Evolutionary conservation across 1,284 basidiomycete genomes (phyloP), one percentile per base, ranked within the genome.

Genomic region (Porphyrellus sp.): DNA sequence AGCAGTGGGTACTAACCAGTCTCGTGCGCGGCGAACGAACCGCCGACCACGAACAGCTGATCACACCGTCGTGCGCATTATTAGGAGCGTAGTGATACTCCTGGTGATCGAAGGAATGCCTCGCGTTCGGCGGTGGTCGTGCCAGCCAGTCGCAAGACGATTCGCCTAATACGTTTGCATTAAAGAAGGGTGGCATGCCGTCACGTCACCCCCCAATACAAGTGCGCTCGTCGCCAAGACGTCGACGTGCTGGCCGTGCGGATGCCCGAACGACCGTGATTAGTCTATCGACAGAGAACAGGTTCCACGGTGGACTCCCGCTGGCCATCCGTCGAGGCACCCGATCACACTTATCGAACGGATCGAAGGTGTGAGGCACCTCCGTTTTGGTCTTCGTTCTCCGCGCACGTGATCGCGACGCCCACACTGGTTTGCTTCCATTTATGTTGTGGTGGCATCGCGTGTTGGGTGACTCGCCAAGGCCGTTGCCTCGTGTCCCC

Each of bases 401-500:
- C 21, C 23, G 37, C 15, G 21, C 60, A 62, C 63, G 60, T 65
- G 63, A 61, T 30, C 4, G 23, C 31, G 49, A 41, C 49, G 58
- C 42, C 27, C 48, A 51, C 28, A 42, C 45, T 41, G 28, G 41
- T 30, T 23, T 25, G 15, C 18, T 24, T 3, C 45, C 44, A 33
- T 52, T 51, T 52, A 47, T 51, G 30, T 51, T 31, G 30, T 23
- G 9, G 28, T 21, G n/a, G n/a, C 54, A 34, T 51, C 57, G 49
- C 57, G 50, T 57, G 60, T 50, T 46, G 40, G 11, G 4, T 30
- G 30, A 12, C 7, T 8, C 31, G 46, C 61, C 46, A 34, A 34
- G 37, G 11, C 34, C 39, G 52, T 65, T 41, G 61, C 62, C 65
- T 67, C 65, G 65, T 64, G 65, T 67, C 41, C 38, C 49, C 59